Evolutionary conservation across 2,329 filamentous ascomycete species (phyloP).

Genomic region (Knufia petricola): DNA sequence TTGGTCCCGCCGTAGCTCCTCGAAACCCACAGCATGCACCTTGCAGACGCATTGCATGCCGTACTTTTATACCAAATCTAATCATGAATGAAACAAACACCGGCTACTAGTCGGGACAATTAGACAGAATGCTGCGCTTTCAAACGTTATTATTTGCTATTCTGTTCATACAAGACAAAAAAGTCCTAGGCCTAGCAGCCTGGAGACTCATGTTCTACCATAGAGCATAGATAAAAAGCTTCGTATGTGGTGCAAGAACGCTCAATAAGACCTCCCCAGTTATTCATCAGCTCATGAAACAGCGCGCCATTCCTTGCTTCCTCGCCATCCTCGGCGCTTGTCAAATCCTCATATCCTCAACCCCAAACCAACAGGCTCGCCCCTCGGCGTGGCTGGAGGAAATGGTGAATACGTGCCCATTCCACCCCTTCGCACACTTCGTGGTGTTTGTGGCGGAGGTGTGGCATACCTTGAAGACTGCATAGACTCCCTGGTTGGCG

Average conservation of each 20-base stretch:
- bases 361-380: constrained; percentile 1
- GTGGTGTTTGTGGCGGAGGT: not conserved
- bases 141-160: too few species aligned
- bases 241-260: not conserved
- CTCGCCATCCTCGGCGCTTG: not conserved
- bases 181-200: too few species aligned
- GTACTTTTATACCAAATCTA: too few species aligned
- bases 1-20: too few species aligned
- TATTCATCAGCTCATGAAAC: not conserved
- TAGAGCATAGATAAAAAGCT: not conserved
- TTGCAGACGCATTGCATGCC: too few species aligned
- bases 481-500: not conserved
- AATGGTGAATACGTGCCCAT: constrained; percentile 8
- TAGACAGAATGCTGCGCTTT: too few species aligned
- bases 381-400: not conserved
- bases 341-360: not conserved
- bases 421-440: constrained; percentile 4
- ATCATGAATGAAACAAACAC: too few species aligned
- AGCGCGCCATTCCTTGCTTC: too few species aligned
- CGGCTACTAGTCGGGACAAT: too few species aligned
- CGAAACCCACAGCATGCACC: too few species aligned
- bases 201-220: too few species aligned
- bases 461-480: not conserved
- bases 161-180: too few species aligned
- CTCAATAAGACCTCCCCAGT: not conserved